Conservation (phyloP, 2,329 filamentous ascomycete genomes). For the Ceratocystis cubensis region DNA sequence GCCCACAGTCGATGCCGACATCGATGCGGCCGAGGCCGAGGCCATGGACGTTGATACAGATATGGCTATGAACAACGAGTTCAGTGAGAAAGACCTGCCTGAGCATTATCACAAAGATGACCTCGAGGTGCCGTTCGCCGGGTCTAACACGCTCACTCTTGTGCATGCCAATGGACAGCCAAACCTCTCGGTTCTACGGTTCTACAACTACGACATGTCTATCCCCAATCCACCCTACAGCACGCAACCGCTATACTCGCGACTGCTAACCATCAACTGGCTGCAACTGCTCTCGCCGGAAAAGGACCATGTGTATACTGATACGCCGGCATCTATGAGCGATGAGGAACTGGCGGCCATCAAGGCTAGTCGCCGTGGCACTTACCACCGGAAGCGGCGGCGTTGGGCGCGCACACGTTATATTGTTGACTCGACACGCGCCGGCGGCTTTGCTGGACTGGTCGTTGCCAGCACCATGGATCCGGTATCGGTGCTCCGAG, state of each 20-base stretch:
- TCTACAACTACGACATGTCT: slow-evolving; percentile 71
- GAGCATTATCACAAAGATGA: slow-evolving; percentile 31
- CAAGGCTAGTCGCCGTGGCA: slow-evolving; percentile 72
- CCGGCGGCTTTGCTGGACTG: slow-evolving; percentile 70
- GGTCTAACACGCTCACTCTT: slow-evolving; percentile 65
- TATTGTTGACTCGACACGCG: slow-evolving; percentile 61
- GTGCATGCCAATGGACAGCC: slow-evolving; percentile 74
- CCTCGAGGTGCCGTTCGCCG: slow-evolving; percentile 52
- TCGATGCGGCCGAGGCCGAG: background rate
- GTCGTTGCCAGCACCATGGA: slow-evolving; percentile 76
- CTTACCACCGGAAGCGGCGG: slow-evolving; percentile 78
- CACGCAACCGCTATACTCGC: slow-evolving; percentile 66
- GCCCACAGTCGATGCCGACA: background rate
- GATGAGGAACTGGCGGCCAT: slow-evolving; percentile 51
- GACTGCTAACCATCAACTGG: slow-evolving; percentile 80
- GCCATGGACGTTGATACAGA: slow-evolving; percentile 5
- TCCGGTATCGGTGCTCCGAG: slow-evolving; percentile 58
- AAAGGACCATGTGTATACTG: slow-evolving; percentile 59
- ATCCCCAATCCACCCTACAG: slow-evolving; percentile 45
- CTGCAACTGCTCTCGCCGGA: slow-evolving; percentile 73
- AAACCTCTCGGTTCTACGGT: slow-evolving; percentile 75
- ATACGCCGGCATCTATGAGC: slow-evolving; percentile 47
- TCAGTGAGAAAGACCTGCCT: slow-evolving; percentile 9
- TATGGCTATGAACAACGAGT: background rate
- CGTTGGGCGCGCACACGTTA: slow-evolving; percentile 62